phyloP scores from a whole-genome alignment of 176 grass and related monocot species.

The Ampelocalamus luodianensis region DNA sequence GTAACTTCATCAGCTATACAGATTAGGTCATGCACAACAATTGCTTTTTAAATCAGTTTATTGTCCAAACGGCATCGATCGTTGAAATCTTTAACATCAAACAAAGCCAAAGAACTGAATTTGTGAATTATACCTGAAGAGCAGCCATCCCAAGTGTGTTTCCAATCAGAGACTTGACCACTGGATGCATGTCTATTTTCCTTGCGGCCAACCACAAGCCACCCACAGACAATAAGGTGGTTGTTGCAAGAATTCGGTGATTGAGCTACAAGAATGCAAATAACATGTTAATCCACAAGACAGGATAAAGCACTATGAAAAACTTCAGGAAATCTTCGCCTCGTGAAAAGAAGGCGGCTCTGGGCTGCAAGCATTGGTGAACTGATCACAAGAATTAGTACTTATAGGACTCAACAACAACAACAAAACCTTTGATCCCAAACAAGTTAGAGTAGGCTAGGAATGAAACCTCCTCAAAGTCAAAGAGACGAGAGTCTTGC shows the following conservation, averaged over 20 bases:
- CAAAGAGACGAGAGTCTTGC: too few species aligned
- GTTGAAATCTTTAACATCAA: constrained; percentile 4
- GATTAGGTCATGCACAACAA: background rate
- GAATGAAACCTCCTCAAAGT: too few species aligned
- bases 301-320: background rate
- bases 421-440: too few species aligned
- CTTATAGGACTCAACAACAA: background rate
- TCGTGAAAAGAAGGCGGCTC: background rate
- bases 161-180: constrained; percentile 73
- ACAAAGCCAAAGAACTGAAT: background rate
- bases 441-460: too few species aligned
- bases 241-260: constrained; percentile 87
- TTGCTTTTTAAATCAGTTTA: background rate
- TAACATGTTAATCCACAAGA: constrained; percentile 30
- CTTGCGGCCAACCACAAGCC: constrained; percentile 75
- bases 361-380: background rate
- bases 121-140: constrained; percentile 73
- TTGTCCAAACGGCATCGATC: background rate
- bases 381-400: background rate
- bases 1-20: constrained; percentile 17
- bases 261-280: constrained; percentile 64
- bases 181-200: constrained; percentile 86
- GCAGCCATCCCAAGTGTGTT: constrained; percentile 78
- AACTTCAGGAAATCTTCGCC: background rate
- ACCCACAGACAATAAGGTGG: constrained; percentile 67